Conservation (phyloP, 108 stramenopile species). For the Asterionellopsis glacialis region DNA sequence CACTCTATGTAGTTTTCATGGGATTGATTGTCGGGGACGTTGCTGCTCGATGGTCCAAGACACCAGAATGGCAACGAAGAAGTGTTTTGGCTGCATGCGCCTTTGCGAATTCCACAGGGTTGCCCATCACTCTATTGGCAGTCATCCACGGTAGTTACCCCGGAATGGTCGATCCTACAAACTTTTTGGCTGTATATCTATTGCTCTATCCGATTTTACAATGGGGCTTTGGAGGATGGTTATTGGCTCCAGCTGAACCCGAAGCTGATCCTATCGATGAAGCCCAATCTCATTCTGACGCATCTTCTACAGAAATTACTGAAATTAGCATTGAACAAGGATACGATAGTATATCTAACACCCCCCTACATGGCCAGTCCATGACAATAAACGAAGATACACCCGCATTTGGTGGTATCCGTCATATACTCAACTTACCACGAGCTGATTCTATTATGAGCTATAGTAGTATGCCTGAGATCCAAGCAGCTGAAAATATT, state of each 20-base stretch:
- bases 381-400: neutral
- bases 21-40: constrained; percentile 62
- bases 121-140: constrained; percentile 78
- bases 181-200: constrained; percentile 75
- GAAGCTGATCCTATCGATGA: constrained; percentile 2
- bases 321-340: neutral
- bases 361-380: neutral
- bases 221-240: constrained; percentile 81
- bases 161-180: constrained; percentile 73
- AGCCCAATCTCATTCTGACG: neutral
- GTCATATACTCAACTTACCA: too few relatives aligned
- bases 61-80: constrained; percentile 40
- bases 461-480: neutral
- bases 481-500: neutral
- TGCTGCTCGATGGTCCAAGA: constrained; percentile 40
- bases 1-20: constrained; percentile 49
- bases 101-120: constrained; percentile 78
- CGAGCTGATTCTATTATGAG: too few relatives aligned
- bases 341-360: neutral
- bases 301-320: neutral
- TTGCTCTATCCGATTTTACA: constrained; percentile 80
- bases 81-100: constrained; percentile 63
- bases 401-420: neutral
- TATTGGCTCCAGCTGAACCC: constrained; percentile 51
- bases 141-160: constrained; percentile 80